These are phyloP conservation scores for Claviceps digitariae DNA, from an alignment of 2,329 filamentous ascomycete genomes.

Conservation along the genomic window DNA sequence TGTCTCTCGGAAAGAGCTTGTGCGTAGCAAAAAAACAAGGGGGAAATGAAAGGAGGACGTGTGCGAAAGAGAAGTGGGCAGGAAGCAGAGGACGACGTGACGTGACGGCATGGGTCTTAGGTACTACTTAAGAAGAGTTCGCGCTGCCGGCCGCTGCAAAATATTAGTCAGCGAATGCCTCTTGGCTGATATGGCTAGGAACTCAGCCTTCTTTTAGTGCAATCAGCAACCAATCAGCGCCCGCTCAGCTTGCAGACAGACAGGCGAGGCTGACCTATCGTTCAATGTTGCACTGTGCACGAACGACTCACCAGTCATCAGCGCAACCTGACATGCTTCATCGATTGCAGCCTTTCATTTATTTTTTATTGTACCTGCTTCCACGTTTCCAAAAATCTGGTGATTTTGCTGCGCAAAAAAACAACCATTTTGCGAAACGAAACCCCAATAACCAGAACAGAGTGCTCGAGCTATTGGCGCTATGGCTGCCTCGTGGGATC, in stretches of 20 bases:
- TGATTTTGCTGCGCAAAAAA: neutral
- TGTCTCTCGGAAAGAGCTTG: neutral
- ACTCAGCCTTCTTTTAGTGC: neutral
- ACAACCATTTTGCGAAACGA: neutral
- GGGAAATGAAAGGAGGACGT: neutral
- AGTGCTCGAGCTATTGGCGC: conserved; percentile 18
- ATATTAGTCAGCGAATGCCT: neutral
- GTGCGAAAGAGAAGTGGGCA: neutral
- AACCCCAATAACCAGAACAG: neutral
- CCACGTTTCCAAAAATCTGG: too few relatives aligned
- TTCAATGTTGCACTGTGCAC: neutral
- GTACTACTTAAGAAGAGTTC: neutral
- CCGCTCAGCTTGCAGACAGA: neutral
- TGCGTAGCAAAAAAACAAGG: neutral
- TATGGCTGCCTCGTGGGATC: conserved; percentile 35
- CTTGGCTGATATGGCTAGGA: neutral
- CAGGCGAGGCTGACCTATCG: neutral
- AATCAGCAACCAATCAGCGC: neutral
- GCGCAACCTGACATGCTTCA: neutral
- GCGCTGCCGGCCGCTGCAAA: neutral
- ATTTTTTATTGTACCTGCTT: too few relatives aligned
- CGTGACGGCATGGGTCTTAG: neutral
- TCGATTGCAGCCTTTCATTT: neutral
- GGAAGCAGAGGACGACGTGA: neutral
- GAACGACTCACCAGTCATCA: neutral